Evolutionary conservation across 805 yeast species (phyloP).

Genomic region (Clavispora phyllophila): DNA sequence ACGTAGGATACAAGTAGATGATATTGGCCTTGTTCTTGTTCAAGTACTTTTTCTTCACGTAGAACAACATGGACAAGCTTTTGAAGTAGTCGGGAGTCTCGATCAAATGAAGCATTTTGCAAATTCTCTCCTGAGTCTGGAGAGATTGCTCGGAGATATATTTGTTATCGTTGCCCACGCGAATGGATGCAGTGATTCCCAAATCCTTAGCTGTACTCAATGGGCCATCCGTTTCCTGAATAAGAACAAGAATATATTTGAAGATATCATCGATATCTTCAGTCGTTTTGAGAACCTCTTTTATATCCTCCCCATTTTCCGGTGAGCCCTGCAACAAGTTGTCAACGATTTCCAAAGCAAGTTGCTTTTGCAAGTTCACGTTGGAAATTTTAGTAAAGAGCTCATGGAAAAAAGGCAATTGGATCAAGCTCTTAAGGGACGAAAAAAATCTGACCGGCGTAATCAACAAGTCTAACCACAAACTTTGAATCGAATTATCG

Average conservation of each 20-base stretch:
- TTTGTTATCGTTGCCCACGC: slow-evolving; percentile 24
- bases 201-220: slow-evolving; percentile 33
- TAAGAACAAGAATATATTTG: slow-evolving; percentile 51
- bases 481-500: slow-evolving; percentile 21
- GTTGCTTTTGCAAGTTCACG: slow-evolving; percentile 45
- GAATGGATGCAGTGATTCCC: slow-evolving; percentile 33
- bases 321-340: slow-evolving; percentile 39
- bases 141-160: slow-evolving; percentile 34
- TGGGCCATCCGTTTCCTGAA: slow-evolving; percentile 31
- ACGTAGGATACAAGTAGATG: slow-evolving; percentile 69
- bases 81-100: slow-evolving; percentile 40
- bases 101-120: slow-evolving; percentile 65
- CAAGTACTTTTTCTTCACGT: slow-evolving; percentile 41
- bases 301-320: slow-evolving; percentile 21
- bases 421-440: slow-evolving; percentile 37
- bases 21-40: slow-evolving; percentile 52
- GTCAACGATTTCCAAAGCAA: slow-evolving; percentile 59
- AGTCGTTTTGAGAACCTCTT: slow-evolving; percentile 21
- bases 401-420: slow-evolving; percentile 45
- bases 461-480: slow-evolving; percentile 43
- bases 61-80: slow-evolving; percentile 28
- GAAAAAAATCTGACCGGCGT: slow-evolving; percentile 45
- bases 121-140: slow-evolving; percentile 53
- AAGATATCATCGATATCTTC: slow-evolving; percentile 59
- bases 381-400: slow-evolving; percentile 51